Base-by-base conservation (phyloP, 108 stramenopile genomes). In the Cylindrotheca fusiformis region DNA sequence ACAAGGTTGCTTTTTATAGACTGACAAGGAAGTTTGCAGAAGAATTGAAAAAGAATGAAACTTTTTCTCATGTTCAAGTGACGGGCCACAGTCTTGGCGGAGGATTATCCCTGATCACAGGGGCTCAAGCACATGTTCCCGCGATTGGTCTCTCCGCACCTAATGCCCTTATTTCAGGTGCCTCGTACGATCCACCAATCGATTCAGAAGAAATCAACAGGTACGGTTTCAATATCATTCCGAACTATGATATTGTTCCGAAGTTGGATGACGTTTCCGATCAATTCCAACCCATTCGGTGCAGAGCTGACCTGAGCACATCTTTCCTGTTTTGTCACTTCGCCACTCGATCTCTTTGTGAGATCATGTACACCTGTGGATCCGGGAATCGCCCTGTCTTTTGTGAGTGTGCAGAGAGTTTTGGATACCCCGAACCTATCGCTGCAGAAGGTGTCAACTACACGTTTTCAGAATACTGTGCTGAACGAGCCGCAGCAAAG, bases 141-240 rank as follows among this genome's bases (percentile, higher is more conserved):
- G 75, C 86, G 0, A 74, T 93, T 24, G 85, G 70, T 1, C 74
- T 93, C 3, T 90, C 88, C 12, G 92, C 86, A 20, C 79, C 83
- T 6, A 85, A 85, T 49, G 83, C 86, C 14, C 62, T 68, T 66
- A 54, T 93, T 1, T 65, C 80, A 52, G 67, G 92, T n/a, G 50
- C 64, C 19, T 60, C 83, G 14, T 80, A 90, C 44, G 60, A 84
- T 27, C 91, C 91, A 19, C 82, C 77, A 0, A 52, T 93, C 21
- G 65, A 68, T 23, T 22, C 41, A 41, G 81, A 87, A 4, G 65
- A 68, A 21, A 55, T 93, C 5, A 74, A 90, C 50, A 26, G 69
- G n/a, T 73, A 85, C 51, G 77, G 75, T 23, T 93, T 88, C 54
- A 90, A 93, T 65, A 82, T 90, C 48, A 77, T 90, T n/a, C 91